phyloP scores from a whole-genome alignment of 768 basidiomycete genomes.

The Melanogaster broomeanus region DNA sequence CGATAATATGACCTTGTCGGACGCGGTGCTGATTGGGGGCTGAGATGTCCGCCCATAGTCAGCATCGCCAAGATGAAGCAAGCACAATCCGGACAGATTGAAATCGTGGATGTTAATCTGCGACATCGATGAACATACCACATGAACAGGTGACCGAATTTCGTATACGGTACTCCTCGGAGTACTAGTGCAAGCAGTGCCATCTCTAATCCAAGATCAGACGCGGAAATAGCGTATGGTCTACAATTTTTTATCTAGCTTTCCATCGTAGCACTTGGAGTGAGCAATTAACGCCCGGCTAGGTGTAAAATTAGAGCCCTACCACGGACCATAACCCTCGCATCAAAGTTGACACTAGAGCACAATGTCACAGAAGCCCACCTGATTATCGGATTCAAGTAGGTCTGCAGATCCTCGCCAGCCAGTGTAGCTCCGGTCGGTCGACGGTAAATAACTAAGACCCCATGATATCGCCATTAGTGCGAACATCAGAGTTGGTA shows the following conservation, averaged over 20 bases:
- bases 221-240: conserved; percentile 25
- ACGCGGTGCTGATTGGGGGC: conserved; percentile 7
- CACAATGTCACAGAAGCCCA: conserved; percentile 12
- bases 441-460: conserved; percentile 1
- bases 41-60: conserved; percentile 8
- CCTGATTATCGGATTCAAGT: conserved; percentile 20
- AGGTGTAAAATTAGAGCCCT: conserved; percentile 17
- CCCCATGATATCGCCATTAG: background rate
- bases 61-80: conserved; percentile 6
- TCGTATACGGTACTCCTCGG: conserved; percentile 29
- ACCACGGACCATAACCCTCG: conserved; percentile 13
- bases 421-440: conserved; percentile 18
- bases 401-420: conserved; percentile 19
- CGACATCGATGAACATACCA: background rate
- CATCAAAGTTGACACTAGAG: conserved; percentile 21
- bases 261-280: conserved; percentile 14
- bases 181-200: conserved; percentile 5
- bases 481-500: background rate
- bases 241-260: conserved; percentile 3
- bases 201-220: conserved; percentile 14
- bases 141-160: background rate
- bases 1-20: conserved; percentile 23
- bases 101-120: conserved; percentile 25
- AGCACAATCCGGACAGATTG: conserved; percentile 8
- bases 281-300: background rate